Percentiles rank a stretch among this genome's conserved stretches.
Evolutionary conservation across 208 protist species (phyloP).

Genomic region (Leishmania tropica): DNA sequence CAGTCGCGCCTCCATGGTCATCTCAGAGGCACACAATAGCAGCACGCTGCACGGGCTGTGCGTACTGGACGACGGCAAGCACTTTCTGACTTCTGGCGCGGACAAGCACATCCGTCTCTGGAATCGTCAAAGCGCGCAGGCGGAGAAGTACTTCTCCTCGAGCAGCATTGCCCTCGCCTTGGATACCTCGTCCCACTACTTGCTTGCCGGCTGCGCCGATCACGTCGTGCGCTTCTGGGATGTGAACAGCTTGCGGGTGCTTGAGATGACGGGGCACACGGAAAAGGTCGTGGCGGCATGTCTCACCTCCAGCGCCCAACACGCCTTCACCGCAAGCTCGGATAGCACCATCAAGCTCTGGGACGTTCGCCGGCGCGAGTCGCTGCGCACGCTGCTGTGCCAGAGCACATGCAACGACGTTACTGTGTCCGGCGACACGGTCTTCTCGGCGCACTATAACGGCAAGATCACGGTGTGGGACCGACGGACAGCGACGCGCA

Average conservation of each 20-base stretch:
- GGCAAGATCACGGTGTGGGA: conserved; percentile 70
- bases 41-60: conserved; percentile 46
- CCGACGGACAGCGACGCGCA: conserved; percentile 33
- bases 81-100: conserved; percentile 48
- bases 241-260: conserved; percentile 44
- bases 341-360: conserved; percentile 79
- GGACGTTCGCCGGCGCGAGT: conserved; percentile 48
- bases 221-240: conserved; percentile 74
- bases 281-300: conserved; percentile 71
- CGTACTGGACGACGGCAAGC: conserved; percentile 36
- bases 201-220: conserved; percentile 71
- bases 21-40: conserved; percentile 46
- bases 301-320: conserved; percentile 54
- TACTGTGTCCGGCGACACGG: conserved; percentile 41
- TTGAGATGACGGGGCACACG: conserved; percentile 68
- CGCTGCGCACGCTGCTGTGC: conserved; percentile 58
- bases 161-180: conserved; percentile 51
- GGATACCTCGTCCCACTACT: conserved; percentile 51
- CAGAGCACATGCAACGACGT: conserved; percentile 71
- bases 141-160: conserved; percentile 38
- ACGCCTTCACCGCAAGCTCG: conserved; percentile 68
- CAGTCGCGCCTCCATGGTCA: conserved; percentile 25
- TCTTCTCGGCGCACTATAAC: conserved; percentile 79
- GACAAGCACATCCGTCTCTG: conserved; percentile 67
- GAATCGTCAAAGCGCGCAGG: conserved; percentile 33